Evolutionary conservation across 208 protist species (phyloP).

Genomic region (Balamuthia mandrillaris): DNA sequence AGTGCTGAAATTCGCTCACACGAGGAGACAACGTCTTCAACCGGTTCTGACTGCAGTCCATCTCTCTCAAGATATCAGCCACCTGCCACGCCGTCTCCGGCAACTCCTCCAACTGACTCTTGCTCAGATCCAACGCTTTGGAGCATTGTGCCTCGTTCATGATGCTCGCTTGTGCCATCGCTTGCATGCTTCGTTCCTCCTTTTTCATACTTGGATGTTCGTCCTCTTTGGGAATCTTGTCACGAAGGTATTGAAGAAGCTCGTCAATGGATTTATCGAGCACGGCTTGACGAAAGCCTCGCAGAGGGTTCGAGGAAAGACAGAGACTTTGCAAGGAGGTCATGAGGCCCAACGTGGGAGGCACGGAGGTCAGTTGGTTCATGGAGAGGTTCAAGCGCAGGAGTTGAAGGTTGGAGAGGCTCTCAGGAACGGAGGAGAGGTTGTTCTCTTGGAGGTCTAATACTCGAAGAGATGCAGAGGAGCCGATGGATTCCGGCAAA

Average conservation of each 20-base stretch:
- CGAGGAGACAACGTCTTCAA: not conserved
- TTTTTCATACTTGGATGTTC: not conserved
- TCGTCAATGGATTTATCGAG: not conserved
- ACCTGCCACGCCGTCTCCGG: not conserved
- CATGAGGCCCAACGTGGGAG: not conserved
- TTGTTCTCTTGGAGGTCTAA: constrained; percentile 17
- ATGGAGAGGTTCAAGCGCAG: not conserved
- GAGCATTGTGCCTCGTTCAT: not conserved
- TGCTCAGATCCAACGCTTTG: not conserved
- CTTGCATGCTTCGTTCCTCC: not conserved
- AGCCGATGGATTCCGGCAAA: too few species aligned
- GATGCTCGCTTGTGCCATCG: not conserved
- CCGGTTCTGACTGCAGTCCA: not conserved
- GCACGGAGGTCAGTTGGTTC: not conserved
- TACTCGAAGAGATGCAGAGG: too few species aligned
- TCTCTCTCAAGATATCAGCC: not conserved
- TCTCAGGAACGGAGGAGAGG: not conserved
- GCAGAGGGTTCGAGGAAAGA: not conserved
- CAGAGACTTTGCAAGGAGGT: not conserved
- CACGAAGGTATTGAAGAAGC: not conserved
- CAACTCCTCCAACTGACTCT: not conserved
- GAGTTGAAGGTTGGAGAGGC: not conserved
- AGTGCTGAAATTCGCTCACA: not conserved
- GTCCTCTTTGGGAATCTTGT: not conserved
- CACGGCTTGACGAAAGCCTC: not conserved